Evolutionary conservation across 2,329 filamentous ascomycete genomes (phyloP).

Genomic region (Botrytis fabae): DNA sequence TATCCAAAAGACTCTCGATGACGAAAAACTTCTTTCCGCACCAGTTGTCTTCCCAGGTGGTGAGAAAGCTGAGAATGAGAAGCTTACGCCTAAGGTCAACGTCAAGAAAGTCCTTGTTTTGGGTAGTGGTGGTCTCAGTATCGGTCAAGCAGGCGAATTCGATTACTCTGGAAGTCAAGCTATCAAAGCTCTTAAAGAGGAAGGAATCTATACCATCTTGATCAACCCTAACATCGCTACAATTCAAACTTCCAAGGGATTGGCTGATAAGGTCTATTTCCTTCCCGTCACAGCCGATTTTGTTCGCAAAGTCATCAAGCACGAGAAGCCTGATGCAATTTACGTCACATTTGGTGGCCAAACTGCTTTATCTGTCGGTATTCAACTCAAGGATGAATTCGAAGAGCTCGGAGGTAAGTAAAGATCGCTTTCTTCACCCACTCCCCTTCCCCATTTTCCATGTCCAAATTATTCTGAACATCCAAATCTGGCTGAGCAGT

Average conservation of each 20-base stretch:
- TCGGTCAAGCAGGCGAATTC: constrained; percentile 97
- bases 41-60: constrained; percentile 88
- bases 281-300: constrained; percentile 97
- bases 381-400: constrained; percentile 83
- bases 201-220: constrained; percentile 84
- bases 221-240: constrained; percentile 99
- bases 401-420: constrained; percentile 12
- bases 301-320: constrained; percentile 95
- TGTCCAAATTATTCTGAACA: neutral
- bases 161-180: constrained; percentile 96
- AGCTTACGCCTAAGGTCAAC: constrained; percentile 75
- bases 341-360: constrained; percentile 97
- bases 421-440: neutral
- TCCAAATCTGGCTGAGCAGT: neutral
- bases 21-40: constrained; percentile 64
- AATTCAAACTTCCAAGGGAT: constrained; percentile 94
- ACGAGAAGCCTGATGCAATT: constrained; percentile 93
- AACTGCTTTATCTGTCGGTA: constrained; percentile 93
- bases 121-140: constrained; percentile 90
- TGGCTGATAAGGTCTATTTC: constrained; percentile 98
- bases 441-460: neutral
- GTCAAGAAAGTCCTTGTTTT: constrained; percentile 98
- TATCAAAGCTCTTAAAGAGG: constrained; percentile 94
- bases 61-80: constrained; percentile 74
- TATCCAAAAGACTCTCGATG: constrained; percentile 69